Percentiles rank a stretch among this genome's conserved stretches.
Conservation (phyloP, 2,329 filamentous ascomycete species). For the Taxawa tesnikishii region DNA sequence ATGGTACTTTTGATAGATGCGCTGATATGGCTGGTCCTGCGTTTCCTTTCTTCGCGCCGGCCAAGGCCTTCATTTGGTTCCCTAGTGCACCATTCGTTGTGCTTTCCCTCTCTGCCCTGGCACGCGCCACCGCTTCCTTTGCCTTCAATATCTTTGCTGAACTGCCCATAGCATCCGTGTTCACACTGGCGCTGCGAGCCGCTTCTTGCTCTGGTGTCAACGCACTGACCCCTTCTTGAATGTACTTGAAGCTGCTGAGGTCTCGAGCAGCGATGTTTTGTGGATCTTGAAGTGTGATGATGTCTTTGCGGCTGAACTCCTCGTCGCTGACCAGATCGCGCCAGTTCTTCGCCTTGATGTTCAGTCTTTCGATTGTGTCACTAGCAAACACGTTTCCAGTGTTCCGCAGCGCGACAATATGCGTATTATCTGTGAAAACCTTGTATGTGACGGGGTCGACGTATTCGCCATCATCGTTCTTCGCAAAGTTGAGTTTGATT, state of each 20-base stretch:
- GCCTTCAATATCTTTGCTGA: conserved; percentile 75
- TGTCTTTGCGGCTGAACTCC: conserved; percentile 78
- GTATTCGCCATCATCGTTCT: conserved; percentile 82
- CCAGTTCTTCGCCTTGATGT: conserved; percentile 97
- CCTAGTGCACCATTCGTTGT: conserved; percentile 12
- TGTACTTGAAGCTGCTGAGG: conserved; percentile 75
- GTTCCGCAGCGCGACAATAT: conserved; percentile 75
- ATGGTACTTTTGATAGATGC: conserved; percentile 37
- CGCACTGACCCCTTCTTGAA: conserved; percentile 64
- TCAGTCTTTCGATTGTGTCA: conserved; percentile 90
- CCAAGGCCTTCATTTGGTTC: conserved; percentile 29
- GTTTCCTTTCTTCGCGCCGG: conserved; percentile 44
- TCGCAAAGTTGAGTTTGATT: conserved; percentile 81
- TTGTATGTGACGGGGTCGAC: conserved; percentile 97
- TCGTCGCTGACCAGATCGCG: conserved; percentile 76
- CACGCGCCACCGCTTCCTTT: conserved; percentile 86
- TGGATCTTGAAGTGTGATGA: conserved; percentile 92
- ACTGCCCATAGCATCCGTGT: conserved; percentile 66
- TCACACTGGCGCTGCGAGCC: conserved; percentile 53
- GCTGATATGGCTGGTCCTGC: conserved; percentile 13
- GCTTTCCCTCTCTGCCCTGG: conserved; percentile 55
- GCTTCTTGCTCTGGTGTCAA: conserved; percentile 58
- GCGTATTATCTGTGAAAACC: conserved; percentile 94
- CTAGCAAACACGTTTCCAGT: conserved; percentile 94
- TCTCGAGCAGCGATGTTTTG: conserved; percentile 77